Percentiles rank a stretch among this genome's conserved stretches.
These are phyloP conservation scores for Scortechinia acanthostroma DNA, from an alignment of 2,329 filamentous ascomycete species.

Conservation along the genomic window DNA sequence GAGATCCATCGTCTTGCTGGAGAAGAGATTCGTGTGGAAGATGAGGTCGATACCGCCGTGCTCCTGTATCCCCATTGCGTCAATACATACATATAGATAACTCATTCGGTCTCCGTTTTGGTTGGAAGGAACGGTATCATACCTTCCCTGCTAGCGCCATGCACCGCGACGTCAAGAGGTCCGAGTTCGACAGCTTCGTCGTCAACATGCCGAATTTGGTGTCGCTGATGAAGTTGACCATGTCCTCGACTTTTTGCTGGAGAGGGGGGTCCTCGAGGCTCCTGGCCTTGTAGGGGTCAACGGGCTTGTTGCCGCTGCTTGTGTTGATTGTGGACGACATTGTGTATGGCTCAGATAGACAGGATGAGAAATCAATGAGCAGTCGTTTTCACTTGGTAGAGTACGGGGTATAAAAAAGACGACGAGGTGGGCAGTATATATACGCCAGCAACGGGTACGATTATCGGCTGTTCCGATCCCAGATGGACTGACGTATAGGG, in stretches of 20 bases:
- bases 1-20: slow-evolving; percentile 35
- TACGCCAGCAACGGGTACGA: no score
- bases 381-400: no score
- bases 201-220: background rate
- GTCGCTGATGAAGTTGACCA: background rate
- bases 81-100: background rate
- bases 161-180: background rate
- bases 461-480: no score
- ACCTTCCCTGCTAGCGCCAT: background rate
- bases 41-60: slow-evolving; percentile 35
- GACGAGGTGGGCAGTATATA: background rate
- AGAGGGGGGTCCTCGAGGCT: slow-evolving; percentile 1
- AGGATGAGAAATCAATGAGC: no score
- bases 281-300: slow-evolving; percentile 1
- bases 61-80: background rate
- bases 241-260: background rate
- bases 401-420: background rate
- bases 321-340: background rate
- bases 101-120: background rate
- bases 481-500: no score
- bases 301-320: background rate
- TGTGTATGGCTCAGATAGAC: no score
- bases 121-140: no score
- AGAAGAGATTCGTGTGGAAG: slow-evolving; percentile 37
- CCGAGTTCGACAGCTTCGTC: background rate